A percentile compares a stretch with the other conserved stretches of the same genome.
phyloP scores from a whole-genome alignment of 352 stramenopile genomes.

The Thraustochytrium striatum region DNA sequence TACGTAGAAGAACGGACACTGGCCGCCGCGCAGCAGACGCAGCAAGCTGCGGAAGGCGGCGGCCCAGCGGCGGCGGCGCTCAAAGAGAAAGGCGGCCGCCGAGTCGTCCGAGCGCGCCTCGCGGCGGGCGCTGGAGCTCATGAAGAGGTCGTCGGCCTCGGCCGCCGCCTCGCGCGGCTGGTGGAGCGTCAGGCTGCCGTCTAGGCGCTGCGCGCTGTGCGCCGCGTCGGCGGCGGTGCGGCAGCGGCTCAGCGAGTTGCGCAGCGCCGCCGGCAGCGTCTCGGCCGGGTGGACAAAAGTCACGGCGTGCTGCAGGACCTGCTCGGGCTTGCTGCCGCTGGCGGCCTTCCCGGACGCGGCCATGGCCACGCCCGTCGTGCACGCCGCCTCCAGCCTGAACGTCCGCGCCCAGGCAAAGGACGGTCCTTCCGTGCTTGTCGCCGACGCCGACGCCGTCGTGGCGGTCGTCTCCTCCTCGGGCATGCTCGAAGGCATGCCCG shows the following conservation, averaged over 20 bases:
- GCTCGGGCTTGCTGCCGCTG: no score
- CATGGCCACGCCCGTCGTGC: no score
- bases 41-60: constrained; percentile 4
- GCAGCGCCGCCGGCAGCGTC: no score
- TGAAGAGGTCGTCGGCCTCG: neutral
- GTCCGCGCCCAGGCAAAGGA: no score
- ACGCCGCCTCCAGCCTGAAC: no score
- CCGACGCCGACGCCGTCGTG: no score
- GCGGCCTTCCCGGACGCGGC: no score
- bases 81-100: neutral
- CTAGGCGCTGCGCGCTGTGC: neutral
- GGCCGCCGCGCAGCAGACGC: neutral
- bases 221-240: neutral
- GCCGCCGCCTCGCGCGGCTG: neutral
- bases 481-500: neutral
- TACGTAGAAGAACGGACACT: constrained; percentile 33
- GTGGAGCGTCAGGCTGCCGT: no score
- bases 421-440: no score
- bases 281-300: no score
- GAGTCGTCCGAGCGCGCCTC: neutral
- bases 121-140: neutral
- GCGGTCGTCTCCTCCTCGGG: neutral
- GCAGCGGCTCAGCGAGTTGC: constrained; percentile 1
- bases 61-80: neutral
- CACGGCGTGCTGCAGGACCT: no score